phyloP scores from a whole-genome alignment of 177 flowering plant genomes.

The Telopea speciosissima region DNA sequence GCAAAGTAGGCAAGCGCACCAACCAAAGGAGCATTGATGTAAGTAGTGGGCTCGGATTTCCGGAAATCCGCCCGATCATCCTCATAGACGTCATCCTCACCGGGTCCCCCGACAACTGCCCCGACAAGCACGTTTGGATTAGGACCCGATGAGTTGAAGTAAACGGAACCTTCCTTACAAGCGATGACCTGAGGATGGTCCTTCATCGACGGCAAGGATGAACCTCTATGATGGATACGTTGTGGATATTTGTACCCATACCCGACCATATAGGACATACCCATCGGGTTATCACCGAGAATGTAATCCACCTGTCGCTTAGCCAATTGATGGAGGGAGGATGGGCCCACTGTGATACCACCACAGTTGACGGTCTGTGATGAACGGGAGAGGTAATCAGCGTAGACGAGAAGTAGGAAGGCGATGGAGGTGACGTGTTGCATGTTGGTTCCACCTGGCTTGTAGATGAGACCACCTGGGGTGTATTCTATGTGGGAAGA shows the following conservation, averaged over 20 bases:
- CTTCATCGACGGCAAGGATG: conserved; percentile 54
- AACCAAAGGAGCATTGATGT: conserved; percentile 76
- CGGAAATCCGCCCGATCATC: conserved; percentile 52
- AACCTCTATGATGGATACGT: conserved; percentile 63
- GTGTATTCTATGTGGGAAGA: conserved; percentile 55
- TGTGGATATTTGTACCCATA: conserved; percentile 47
- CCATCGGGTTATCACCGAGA: conserved; percentile 54
- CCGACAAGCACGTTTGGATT: conserved; percentile 57
- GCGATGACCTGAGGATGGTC: conserved; percentile 45
- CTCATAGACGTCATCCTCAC: conserved; percentile 46
- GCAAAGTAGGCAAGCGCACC: conserved; percentile 56
- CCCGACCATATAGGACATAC: conserved; percentile 69
- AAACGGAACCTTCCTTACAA: conserved; percentile 54
- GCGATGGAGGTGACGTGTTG: conserved; percentile 62
- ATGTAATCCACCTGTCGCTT: conserved; percentile 46
- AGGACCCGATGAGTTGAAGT: conserved; percentile 47
- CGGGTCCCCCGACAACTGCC: conserved; percentile 68
- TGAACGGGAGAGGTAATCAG: conserved; percentile 39
- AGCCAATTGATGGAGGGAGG: conserved; percentile 41
- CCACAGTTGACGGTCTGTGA: conserved; percentile 49
- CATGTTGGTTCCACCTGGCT: conserved; percentile 68
- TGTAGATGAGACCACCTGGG: conserved; percentile 66
- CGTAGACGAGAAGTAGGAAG: conserved; percentile 58
- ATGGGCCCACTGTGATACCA: conserved; percentile 26
- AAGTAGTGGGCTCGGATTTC: conserved; percentile 69